Evolutionary conservation across 257 asterid genomes (phyloP).

Genomic region (Thymus quinquecostatus): DNA sequence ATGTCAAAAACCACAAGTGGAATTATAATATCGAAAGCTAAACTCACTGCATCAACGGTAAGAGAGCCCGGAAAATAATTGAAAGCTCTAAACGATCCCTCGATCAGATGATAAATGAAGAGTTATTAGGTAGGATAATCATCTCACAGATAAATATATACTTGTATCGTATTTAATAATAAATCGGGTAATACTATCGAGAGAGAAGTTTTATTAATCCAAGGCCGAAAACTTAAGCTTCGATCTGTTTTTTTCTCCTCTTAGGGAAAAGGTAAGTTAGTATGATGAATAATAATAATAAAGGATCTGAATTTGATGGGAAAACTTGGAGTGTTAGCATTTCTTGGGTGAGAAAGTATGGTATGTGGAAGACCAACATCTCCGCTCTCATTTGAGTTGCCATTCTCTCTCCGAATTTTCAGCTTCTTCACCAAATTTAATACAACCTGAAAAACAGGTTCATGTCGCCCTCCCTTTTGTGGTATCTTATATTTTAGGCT

Average conservation of each 20-base stretch:
- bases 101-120: background rate
- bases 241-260: background rate
- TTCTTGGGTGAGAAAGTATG: background rate
- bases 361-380: conserved; percentile 25
- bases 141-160: background rate
- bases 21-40: background rate
- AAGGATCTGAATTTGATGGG: background rate
- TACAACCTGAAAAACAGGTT: no score
- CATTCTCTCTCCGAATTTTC: conserved; percentile 32
- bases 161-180: background rate
- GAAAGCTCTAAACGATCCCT: background rate
- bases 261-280: background rate
- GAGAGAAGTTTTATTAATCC: background rate
- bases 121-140: no score
- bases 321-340: background rate
- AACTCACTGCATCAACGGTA: background rate
- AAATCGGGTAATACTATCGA: background rate
- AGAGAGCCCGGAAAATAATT: background rate
- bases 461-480: no score
- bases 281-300: background rate
- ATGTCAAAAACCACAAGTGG: background rate
- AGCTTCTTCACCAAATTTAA: conserved; percentile 24
- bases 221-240: background rate
- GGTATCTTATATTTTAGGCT: no score
- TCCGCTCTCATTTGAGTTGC: conserved; percentile 28